These are phyloP conservation scores for Pyrus betulifolia DNA, from an alignment of 306 rosid genomes.

Conservation along the genomic window DNA sequence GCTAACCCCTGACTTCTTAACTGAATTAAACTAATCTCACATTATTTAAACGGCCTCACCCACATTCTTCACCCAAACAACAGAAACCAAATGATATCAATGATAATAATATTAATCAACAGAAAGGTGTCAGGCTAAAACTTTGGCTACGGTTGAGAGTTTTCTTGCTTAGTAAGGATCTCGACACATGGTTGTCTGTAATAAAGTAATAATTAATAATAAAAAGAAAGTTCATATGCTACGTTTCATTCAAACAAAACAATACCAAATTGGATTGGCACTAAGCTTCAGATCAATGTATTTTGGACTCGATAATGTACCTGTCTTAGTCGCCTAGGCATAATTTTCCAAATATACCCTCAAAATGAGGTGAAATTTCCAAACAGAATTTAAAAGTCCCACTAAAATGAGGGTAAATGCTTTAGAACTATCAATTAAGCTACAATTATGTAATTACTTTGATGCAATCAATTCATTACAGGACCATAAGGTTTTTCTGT, in stretches of 20 bases:
- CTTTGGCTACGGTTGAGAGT: not conserved
- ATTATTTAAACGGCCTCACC: not conserved
- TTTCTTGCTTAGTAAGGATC: constrained; percentile 16
- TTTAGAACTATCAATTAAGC: not conserved
- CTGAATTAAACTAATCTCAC: not conserved
- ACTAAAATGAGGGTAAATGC: not conserved
- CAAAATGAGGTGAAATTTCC: not conserved
- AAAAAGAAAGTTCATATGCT: constrained; percentile 4
- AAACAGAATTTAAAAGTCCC: not conserved
- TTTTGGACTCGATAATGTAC: not conserved
- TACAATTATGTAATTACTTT: not conserved
- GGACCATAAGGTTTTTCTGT: not conserved
- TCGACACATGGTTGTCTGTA: not conserved
- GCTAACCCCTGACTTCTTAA: not conserved
- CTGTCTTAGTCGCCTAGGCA: not conserved
- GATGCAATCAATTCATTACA: not conserved
- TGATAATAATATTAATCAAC: not conserved
- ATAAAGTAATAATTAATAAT: not conserved
- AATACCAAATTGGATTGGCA: not conserved
- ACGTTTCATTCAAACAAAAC: constrained; percentile 2
- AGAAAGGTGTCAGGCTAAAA: not conserved
- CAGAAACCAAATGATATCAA: not conserved
- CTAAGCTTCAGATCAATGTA: not conserved
- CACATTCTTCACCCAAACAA: not conserved
- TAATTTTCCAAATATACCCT: not conserved